Base-by-base conservation (phyloP, 495 filamentous ascomycete species). In the Penicillium turbatum region DNA sequence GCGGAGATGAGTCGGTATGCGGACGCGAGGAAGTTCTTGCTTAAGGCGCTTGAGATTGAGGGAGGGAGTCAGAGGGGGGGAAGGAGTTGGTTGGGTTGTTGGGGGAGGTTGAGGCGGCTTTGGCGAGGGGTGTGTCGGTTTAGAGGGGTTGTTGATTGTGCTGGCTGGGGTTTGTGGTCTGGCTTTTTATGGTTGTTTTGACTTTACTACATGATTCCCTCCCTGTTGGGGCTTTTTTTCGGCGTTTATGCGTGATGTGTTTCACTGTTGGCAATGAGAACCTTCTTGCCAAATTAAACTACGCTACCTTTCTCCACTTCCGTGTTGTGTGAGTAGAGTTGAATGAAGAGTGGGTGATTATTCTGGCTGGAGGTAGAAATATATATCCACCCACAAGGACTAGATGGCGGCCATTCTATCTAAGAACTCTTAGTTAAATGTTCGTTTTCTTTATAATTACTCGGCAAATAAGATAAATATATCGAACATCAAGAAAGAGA, bases 1-100 rank as follows among this genome's bases (percentile, higher is more conserved):
- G 69, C 84, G 47, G 93, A 98, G 84, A 97, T 97, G 93, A 86
- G 87, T 8, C 69, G 92, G 66, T 74, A 86, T 67, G 83, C 87
- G 54, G 93, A 98, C 80, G 90, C 90, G 6, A 77, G 74, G 67
- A 80, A 79, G 47, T 90, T 88, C 77, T 75, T 96, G 36, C 74
- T 72, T 37, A 75, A 79, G 64, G 90, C 82, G 11, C 62, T 96
- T 55, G 92, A 96, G 79, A 82, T 95, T 70, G 90, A 93, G 72
- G 86, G 16, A 80, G 82, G 56, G 86, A 83, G 63, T 73, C 74
- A 31, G 91, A 75, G 27, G 69, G 67, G 4, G 71, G 64, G 47
- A 78, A 72, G 65, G 78, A 95, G 75, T 67, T 96, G 70, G 62
- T 79, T 52, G 72, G 66, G 39, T 65, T 96, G 71, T 59, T 86